Evolutionary conservation across 2,329 filamentous ascomycete genomes (phyloP).

Genomic region (Coniosporium tulheliwenetii): DNA sequence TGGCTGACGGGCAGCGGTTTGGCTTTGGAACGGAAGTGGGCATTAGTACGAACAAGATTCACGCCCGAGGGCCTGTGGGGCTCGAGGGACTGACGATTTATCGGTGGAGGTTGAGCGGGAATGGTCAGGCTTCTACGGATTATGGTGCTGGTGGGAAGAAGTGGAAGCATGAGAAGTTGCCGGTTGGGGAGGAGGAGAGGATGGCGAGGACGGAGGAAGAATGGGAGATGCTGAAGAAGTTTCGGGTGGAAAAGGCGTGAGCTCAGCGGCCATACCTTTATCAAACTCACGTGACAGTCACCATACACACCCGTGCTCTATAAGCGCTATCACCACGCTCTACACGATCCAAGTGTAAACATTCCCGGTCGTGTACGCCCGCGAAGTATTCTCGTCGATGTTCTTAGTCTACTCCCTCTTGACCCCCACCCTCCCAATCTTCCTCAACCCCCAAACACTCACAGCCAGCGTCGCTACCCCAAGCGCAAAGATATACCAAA

Average conservation of each 20-base stretch:
- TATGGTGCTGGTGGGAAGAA: conserved; percentile 45
- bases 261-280: too few relatives aligned
- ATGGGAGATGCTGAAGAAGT: conserved; percentile 11
- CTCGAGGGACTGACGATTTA: conserved; percentile 93
- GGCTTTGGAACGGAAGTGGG: conserved; percentile 97
- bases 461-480: conserved; percentile 15
- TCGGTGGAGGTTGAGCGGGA: conserved; percentile 80
- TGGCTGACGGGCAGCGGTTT: conserved; percentile 93
- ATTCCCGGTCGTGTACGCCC: too few relatives aligned
- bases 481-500: conserved; percentile 25
- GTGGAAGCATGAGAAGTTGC: conserved; percentile 40
- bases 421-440: conserved; percentile 27
- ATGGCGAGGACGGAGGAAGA: conserved; percentile 11
- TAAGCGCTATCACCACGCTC: too few relatives aligned
- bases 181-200: conserved; percentile 13
- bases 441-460: conserved; percentile 23
- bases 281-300: too few relatives aligned
- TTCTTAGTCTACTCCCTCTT: conserved; percentile 15
- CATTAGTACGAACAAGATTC: conserved; percentile 98
- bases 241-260: conserved; percentile 10
- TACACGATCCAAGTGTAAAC: too few relatives aligned
- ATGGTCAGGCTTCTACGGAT: conserved; percentile 64
- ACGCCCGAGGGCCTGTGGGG: conserved; percentile 82
- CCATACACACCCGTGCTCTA: too few relatives aligned
- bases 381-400: too few relatives aligned